Base-by-base conservation (phyloP, 75 land plant species). In the Larix kaempferi region DNA sequence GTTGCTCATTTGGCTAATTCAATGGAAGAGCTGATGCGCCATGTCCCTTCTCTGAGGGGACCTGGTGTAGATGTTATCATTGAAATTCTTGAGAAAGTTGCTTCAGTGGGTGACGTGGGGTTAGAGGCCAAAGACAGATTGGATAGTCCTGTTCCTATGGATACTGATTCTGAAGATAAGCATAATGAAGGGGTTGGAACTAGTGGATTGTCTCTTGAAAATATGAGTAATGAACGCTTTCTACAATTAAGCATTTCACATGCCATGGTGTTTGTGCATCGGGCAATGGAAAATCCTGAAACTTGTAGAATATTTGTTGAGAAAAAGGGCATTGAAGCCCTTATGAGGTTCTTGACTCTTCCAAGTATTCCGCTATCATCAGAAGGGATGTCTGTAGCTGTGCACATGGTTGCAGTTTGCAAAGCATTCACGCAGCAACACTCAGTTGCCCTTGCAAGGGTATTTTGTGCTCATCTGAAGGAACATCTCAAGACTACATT, bases 341-440 rank as follows among this genome's bases (percentile, higher is more conserved):
- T 98, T 57, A 57, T 98, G 59, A 98, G 85, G 81, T 92, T 98
- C 77, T 81, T 93, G 0, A 80, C 93, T 33, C 88, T 90, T 54
- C 94, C 98, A 12, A 87, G 89, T 77, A 86, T 95, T 78, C 87
- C 90, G 3, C 93, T 91, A 14, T 95, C 98, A 64, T 90, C 95
- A 72, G 94, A 94, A 65, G 99, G 98, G 25, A 93, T 91, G 82
- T 86, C 99, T 54, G 88, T 94, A 71, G 98, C 98, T 61, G 75
- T 95, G 55, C 92, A 94, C 39, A 95, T 95, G 86, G 93, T 94
- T 17, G 87, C 88, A 72, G 95, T 93, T 37, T 95, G 93, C 74
- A 93, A 91, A 78, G 87, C 91, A 57, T 98, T 98, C 80, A 89
- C 99, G 58, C 99, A 98, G 56, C 89, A 90, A 73, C 99, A 98